phyloP scores from a whole-genome alignment of 1,139 yeast genomes.

The Saccharomyces hybrid region DNA sequence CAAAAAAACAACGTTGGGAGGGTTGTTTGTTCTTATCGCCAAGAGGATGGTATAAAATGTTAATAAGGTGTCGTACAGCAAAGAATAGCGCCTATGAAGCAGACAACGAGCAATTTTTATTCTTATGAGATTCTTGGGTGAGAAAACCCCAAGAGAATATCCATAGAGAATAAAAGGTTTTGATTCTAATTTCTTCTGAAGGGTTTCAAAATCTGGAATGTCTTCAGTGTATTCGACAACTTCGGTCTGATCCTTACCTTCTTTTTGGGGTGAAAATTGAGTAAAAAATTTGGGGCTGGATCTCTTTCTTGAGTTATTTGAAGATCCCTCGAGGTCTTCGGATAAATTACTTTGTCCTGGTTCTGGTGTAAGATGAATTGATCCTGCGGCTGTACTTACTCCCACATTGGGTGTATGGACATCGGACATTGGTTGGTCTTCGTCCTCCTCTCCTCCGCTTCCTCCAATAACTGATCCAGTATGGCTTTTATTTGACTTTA shows the following conservation, averaged over 20 bases:
- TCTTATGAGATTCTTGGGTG: slow-evolving; percentile 34
- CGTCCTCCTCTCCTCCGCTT: slow-evolving; percentile 1
- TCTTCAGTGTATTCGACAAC: background rate
- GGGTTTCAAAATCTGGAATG: background rate
- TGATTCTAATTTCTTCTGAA: slow-evolving; percentile 2
- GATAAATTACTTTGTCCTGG: background rate
- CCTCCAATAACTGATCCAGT: background rate
- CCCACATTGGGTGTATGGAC: background rate
- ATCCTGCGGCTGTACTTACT: background rate
- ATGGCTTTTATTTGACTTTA: slow-evolving; percentile 4
- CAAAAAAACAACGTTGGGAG: slow-evolving; percentile 14
- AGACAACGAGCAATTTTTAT: slow-evolving; percentile 27
- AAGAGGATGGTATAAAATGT: slow-evolving; percentile 40
- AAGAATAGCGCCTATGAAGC: slow-evolving; percentile 21
- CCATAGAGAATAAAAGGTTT: slow-evolving; percentile 34
- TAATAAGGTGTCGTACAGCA: slow-evolving; percentile 31
- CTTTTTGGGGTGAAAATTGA: background rate
- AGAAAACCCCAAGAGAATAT: slow-evolving; percentile 35
- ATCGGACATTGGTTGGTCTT: background rate
- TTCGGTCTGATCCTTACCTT: slow-evolving; percentile 2
- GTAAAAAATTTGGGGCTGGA: background rate
- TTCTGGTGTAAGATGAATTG: background rate
- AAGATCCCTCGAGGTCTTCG: background rate
- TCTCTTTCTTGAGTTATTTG: background rate
- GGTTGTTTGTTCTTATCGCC: slow-evolving; percentile 34